Evolutionary conservation across 2,329 filamentous ascomycete species (phyloP).

Genomic region (Orbilia oligospora): DNA sequence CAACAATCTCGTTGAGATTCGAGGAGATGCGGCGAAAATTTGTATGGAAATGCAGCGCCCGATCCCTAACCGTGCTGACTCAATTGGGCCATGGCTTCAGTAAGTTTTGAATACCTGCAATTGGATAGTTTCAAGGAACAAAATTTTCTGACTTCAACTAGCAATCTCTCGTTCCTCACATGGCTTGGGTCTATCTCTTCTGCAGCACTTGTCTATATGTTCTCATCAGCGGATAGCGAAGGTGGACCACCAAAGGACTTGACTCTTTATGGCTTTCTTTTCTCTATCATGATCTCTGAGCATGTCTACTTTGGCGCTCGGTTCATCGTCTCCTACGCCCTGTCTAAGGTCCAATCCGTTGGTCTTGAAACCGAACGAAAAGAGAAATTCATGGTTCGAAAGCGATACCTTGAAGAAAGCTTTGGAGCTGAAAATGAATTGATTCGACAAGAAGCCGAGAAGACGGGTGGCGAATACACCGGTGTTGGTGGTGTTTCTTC

Average conservation of each 20-base stretch:
- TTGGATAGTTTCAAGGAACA: not conserved
- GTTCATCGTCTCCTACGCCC: constrained; percentile 78
- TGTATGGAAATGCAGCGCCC: constrained; percentile 89
- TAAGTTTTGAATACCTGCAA: constrained; percentile 13
- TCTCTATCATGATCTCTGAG: constrained; percentile 87
- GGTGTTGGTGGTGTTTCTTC: constrained; percentile 48
- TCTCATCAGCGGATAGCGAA: constrained; percentile 76
- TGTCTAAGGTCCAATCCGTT: constrained; percentile 86
- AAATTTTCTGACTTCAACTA: constrained; percentile 23
- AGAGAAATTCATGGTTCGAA: constrained; percentile 84
- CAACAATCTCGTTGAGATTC: constrained; percentile 96
- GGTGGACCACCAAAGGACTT: constrained; percentile 80
- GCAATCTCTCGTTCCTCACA: constrained; percentile 84
- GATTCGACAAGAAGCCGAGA: constrained; percentile 51
- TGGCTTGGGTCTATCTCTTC: constrained; percentile 94
- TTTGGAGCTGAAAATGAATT: constrained; percentile 74
- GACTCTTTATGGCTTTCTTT: constrained; percentile 82
- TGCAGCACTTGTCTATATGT: constrained; percentile 89
- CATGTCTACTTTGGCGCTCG: constrained; percentile 88
- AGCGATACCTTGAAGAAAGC: constrained; percentile 81
- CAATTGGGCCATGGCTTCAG: constrained; percentile 92
- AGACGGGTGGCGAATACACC: constrained; percentile 44
- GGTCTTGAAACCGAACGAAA: constrained; percentile 87
- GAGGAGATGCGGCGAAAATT: constrained; percentile 94
- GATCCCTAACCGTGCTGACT: constrained; percentile 89